A percentile compares a stretch with the other conserved stretches of the same genome.
Evolutionary conservation across 176 grass and related monocot genomes (phyloP).

Genomic region (Paspalum vaginatum): DNA sequence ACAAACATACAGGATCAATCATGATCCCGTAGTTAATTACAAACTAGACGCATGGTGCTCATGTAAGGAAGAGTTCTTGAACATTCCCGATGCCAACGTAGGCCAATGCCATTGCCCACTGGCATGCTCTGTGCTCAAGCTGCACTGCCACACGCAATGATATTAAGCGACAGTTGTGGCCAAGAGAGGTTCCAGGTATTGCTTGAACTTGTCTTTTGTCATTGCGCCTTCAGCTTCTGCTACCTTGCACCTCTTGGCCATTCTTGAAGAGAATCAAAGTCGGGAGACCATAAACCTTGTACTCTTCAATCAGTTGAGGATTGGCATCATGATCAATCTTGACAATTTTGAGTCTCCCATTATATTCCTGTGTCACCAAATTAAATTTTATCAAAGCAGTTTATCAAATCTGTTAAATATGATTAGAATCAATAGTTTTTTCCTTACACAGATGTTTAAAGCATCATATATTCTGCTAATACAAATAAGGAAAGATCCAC

Average conservation of each 20-base stretch:
- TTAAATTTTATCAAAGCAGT: slow-evolving; percentile 25
- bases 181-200: slow-evolving; percentile 71
- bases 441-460: not conserved
- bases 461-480: not conserved
- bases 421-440: not conserved
- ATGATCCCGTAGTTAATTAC: slow-evolving; percentile 37
- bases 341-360: slow-evolving; percentile 73
- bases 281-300: slow-evolving; percentile 87
- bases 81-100: not conserved
- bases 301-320: slow-evolving; percentile 71
- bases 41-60: not conserved
- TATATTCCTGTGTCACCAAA: slow-evolving; percentile 65
- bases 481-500: too few species aligned
- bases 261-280: slow-evolving; percentile 89
- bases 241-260: slow-evolving; percentile 80
- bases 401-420: not conserved
- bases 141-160: not conserved
- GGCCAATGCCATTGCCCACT: slow-evolving; percentile 9
- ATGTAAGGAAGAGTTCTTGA: not conserved
- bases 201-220: slow-evolving; percentile 80
- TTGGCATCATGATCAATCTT: slow-evolving; percentile 95
- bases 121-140: slow-evolving; percentile 29
- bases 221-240: slow-evolving; percentile 89
- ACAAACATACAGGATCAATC: slow-evolving; percentile 5
- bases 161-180: slow-evolving; percentile 44